Percentiles rank a stretch among this genome's conserved stretches.
These are phyloP conservation scores for Leishmania mexicana DNA, from an alignment of 208 protist genomes.

Conservation along the genomic window DNA sequence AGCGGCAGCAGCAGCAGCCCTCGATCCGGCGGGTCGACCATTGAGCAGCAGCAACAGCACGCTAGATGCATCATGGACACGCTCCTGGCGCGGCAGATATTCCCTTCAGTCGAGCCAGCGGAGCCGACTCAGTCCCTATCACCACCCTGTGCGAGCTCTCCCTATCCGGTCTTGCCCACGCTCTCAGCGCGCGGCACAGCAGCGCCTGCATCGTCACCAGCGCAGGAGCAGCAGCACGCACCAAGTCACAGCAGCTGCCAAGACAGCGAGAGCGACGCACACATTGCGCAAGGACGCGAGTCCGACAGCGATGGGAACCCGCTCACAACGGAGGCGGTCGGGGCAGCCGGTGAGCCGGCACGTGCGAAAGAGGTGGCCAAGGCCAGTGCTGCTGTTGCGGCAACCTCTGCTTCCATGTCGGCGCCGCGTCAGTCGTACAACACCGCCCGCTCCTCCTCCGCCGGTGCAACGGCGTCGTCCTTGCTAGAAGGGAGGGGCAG, in stretches of 20 bases:
- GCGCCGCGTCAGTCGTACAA: not conserved
- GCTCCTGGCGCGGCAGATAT: conserved; percentile 28
- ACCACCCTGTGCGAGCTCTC: conserved; percentile 1
- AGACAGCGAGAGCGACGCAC: no score
- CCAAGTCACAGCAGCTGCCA: not conserved
- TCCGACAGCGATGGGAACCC: not conserved
- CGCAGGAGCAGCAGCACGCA: not conserved
- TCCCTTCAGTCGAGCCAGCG: not conserved
- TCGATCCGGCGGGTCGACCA: not conserved
- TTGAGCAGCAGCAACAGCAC: conserved; percentile 4
- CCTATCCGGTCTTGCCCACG: conserved; percentile 17
- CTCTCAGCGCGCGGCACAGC: conserved; percentile 6
- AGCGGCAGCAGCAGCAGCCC: not conserved
- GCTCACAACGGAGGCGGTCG: not conserved
- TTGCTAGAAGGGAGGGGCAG: conserved; percentile 2
- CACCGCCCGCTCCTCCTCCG: conserved; percentile 6
- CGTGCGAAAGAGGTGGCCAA: not conserved
- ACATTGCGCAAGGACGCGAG: no score
- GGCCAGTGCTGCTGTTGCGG: not conserved
- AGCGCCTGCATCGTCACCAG: not conserved
- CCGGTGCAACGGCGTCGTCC: conserved; percentile 7
- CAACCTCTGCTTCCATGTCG: not conserved
- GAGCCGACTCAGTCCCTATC: not conserved
- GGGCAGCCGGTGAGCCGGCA: not conserved
- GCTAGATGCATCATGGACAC: conserved; percentile 26